Evolutionary conservation across 139 green algal species (phyloP).

Genomic region (Chlorella sp.): DNA sequence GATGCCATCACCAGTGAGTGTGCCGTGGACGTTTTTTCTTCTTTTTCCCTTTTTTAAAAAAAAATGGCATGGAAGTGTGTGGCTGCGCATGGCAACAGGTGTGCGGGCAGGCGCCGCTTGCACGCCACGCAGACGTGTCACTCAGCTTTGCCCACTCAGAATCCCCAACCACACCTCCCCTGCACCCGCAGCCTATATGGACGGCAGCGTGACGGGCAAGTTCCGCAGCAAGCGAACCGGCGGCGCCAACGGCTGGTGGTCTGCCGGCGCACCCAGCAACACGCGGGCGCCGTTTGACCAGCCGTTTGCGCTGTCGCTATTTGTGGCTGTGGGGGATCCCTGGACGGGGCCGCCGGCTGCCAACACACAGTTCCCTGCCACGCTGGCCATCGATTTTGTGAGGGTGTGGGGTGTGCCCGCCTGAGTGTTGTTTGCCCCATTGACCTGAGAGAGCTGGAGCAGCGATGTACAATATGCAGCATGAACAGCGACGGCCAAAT

Average conservation of each 20-base stretch:
- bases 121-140: neutral
- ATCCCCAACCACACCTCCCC: too few species aligned
- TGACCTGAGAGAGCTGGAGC: too few species aligned
- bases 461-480: too few species aligned
- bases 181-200: neutral
- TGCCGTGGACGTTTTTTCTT: too few species aligned
- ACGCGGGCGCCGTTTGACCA: conserved; percentile 2
- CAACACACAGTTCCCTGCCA: neutral
- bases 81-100: too few species aligned
- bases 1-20: neutral
- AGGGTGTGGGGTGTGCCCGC: neutral
- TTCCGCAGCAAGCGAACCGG: neutral
- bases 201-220: conserved; percentile 1
- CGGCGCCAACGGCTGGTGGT: neutral
- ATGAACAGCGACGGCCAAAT: too few species aligned
- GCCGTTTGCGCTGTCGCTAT: neutral
- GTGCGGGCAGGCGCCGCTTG: too few species aligned
- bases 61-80: too few species aligned
- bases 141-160: neutral
- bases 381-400: neutral
- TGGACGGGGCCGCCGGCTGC: neutral
- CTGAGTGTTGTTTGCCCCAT: neutral
- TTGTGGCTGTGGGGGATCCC: neutral
- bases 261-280: neutral
- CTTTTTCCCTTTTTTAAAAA: too few species aligned